These are phyloP conservation scores for Phialophora verrucosa DNA, from an alignment of 2,329 filamentous ascomycete genomes.

Conservation along the genomic window DNA sequence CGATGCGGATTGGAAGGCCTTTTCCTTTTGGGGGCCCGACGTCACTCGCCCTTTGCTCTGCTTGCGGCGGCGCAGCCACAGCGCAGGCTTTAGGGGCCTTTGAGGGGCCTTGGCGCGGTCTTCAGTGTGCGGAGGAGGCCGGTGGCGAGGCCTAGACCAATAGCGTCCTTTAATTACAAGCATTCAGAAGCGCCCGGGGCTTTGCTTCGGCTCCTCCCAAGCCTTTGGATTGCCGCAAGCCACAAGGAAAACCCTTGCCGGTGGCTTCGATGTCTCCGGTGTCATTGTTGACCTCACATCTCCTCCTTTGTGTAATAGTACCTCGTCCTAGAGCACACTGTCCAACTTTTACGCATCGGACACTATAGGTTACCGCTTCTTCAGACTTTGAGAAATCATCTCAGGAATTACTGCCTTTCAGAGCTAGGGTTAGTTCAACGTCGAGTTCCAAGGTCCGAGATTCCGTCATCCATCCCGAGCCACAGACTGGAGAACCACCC, in stretches of 20 bases:
- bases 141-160: not conserved
- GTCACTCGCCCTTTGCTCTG: not conserved
- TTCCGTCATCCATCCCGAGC: not conserved
- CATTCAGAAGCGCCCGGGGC: not conserved
- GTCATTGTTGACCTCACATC: conserved; percentile 1
- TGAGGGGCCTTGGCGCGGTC: not conserved
- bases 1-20: not conserved
- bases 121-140: not conserved
- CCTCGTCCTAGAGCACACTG: not conserved
- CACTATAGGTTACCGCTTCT: not conserved
- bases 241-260: not conserved
- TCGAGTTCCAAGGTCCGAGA: not conserved
- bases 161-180: not conserved
- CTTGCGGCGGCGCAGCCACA: not conserved
- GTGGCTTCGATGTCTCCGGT: not conserved
- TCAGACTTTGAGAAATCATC: not conserved
- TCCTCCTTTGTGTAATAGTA: not conserved
- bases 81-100: not conserved
- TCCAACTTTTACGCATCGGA: not conserved
- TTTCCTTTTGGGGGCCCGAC: not conserved
- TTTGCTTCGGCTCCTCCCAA: not conserved
- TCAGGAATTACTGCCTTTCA: not conserved
- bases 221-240: not conserved
- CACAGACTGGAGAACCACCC: not conserved
- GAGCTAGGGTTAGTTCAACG: not conserved